A percentile compares a stretch with the other conserved stretches of the same genome.
phyloP scores from a whole-genome alignment of 768 basidiomycete genomes.

The Amanita jacksonii region DNA sequence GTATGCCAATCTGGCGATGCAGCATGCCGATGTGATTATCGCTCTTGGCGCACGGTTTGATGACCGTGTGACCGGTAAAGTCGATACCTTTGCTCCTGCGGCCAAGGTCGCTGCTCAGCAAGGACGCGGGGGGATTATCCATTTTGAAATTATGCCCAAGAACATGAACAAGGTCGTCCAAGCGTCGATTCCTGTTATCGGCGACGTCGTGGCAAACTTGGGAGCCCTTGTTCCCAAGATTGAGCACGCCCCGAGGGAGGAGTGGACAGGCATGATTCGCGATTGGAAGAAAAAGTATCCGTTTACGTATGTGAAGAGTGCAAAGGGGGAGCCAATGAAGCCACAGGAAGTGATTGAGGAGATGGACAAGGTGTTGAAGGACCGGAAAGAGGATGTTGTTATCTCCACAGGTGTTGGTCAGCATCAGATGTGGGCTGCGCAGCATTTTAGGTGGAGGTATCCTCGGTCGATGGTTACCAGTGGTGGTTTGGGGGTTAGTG shows the following conservation, averaged over 20 bases:
- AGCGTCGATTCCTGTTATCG: slow-evolving; percentile 87
- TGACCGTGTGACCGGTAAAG: slow-evolving; percentile 92
- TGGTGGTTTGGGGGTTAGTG: slow-evolving; percentile 82
- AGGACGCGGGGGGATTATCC: slow-evolving; percentile 93
- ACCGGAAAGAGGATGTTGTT: slow-evolving; percentile 80
- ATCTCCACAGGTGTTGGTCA: slow-evolving; percentile 95
- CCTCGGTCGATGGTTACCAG: slow-evolving; percentile 88
- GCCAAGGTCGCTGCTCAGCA: slow-evolving; percentile 77
- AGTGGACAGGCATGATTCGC: slow-evolving; percentile 81
- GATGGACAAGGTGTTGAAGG: slow-evolving; percentile 68
- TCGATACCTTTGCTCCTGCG: slow-evolving; percentile 85
- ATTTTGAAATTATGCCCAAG: slow-evolving; percentile 98
- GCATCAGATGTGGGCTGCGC: slow-evolving; percentile 99
- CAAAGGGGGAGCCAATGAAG: slow-evolving; percentile 67
- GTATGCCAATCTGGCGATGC: slow-evolving; percentile 97
- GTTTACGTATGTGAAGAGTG: slow-evolving; percentile 73
- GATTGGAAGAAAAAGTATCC: slow-evolving; percentile 84
- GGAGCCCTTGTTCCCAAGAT: slow-evolving; percentile 76
- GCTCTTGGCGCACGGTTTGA: slow-evolving; percentile 96
- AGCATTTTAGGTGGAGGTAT: slow-evolving; percentile 83
- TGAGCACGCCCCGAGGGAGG: slow-evolving; percentile 45
- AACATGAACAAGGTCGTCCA: slow-evolving; percentile 99
- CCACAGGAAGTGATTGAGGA: slow-evolving; percentile 96
- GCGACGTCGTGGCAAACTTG: slow-evolving; percentile 85
- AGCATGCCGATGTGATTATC: slow-evolving; percentile 94